Evolutionary conservation across 371 early-diverging fungal genomes (phyloP), one percentile per base, ranked within the genome.

Genomic region (Choanephora cucurbitarum): DNA sequence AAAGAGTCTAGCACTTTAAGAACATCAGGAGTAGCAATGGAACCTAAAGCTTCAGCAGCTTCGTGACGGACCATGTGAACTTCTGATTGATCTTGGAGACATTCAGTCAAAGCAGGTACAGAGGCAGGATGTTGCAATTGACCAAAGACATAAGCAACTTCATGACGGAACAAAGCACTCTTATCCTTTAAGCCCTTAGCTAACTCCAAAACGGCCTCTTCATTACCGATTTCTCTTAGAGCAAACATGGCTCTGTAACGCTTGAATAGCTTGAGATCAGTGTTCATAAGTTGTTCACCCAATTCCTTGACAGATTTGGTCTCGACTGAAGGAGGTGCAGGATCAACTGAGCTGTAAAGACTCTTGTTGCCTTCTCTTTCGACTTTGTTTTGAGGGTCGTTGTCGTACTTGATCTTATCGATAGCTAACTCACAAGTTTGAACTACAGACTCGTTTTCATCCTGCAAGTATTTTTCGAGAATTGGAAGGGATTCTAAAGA

Each of bases 11-110:
- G 81, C 17, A 87, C 83, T 13, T 83, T 80, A 41, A 93, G 72
- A 42, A 90, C 90, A 71, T 98, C 95, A 32, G 92, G 88, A 5
- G 92, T 93, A 33, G 97, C 99, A 69, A 99, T 96, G 3, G 97
- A 93, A n/a, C 99, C 99, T 49, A 99, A 77, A 7, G 99, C 99
- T 80, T 99, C 99, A 22, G 99, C 99, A 55, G 93, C 91, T 79
- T 99, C 99, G 69, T 99, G 99, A 32, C 99, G 89, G 8, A 99
- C 99, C 98, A 99, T 99, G 55, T 89, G 81, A 19, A 83, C 88
- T 73, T 99, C 99, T 14, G 74, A 64, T 18, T 77, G 57, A 66
- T 96, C 90, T 39, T 77, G 74, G 42, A 94, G 75, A 19, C 88
- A 85, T 59, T 88, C 80, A 18, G 89, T 82, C 52, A 99, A 79